Evolutionary conservation across 495 filamentous ascomycete genomes (phyloP), one percentile per base, ranked within the genome.

Genomic region (Hypoxylon fragiforme): DNA sequence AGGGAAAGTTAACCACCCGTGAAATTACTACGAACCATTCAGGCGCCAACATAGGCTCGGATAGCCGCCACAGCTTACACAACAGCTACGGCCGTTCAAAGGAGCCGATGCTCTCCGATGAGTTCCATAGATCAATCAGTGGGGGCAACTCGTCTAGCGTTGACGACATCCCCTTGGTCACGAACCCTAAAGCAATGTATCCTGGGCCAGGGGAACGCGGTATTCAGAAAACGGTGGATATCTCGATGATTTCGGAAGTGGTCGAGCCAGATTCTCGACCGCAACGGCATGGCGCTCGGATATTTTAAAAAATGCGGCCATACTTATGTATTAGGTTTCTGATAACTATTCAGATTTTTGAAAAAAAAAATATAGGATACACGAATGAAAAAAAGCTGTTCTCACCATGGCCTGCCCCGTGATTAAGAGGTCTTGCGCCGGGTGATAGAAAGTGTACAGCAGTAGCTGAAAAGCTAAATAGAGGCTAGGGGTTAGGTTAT

Each of bases 111-210:
- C 21, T 43, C 26, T 32, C 47, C 5, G 39, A 64, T 20, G 52
- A 55, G 26, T 38, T 42, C 1, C 44, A 46, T 20, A 34, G 48
- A 8, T 54, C 62, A 18, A 46, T 49, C 24, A 9, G 12, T 1
- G 51, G 46, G n/a, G 53, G 54, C 8, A 51, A 55, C 22, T 53
- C 50, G n/a, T 62, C 62, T 7, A 63, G 62, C 35, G 41, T 49
- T 9, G 62, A 65, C 15, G 58, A 52, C 15, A 59, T 65, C 11
- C 58, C 62, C 12, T 22, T 65, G 14, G 58, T 62, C 30, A 22
- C 51, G 7, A 41, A 46, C 22, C 26, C 56, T 3, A 51, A 43
- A 31, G 37, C 37, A 22, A 1, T 21, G 20, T 15, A 40, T 7
- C 31, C 26, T 4, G 18, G 1, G 11, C 11, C 16, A 2, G n/a